A percentile compares a stretch with the other conserved stretches of the same genome.
Evolutionary conservation across 2,329 filamentous ascomycete genomes (phyloP).

Genomic region (Neopestalotiopsis rosae): DNA sequence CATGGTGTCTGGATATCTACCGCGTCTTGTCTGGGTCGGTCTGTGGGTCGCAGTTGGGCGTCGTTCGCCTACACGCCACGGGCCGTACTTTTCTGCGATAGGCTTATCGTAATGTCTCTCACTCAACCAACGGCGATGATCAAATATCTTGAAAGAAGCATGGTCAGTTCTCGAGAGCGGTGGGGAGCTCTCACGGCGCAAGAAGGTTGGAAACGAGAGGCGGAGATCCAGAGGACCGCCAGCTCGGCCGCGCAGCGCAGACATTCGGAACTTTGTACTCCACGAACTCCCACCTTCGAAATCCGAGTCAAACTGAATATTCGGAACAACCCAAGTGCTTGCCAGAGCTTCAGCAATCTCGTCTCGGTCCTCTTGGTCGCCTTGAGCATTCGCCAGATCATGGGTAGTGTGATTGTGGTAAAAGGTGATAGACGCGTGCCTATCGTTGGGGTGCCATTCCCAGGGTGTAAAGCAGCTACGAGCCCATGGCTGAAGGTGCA

Average conservation of each 20-base stretch:
- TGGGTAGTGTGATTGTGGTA: slow-evolving; percentile 5
- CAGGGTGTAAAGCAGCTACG: background rate
- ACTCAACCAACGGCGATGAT: background rate
- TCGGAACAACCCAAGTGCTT: background rate
- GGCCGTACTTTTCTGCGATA: background rate
- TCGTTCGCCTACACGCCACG: too few relatives aligned
- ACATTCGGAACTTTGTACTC: slow-evolving; percentile 2
- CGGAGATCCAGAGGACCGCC: background rate
- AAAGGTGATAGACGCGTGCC: background rate
- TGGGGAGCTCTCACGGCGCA: background rate
- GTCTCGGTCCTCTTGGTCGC: background rate
- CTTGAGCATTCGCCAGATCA: background rate
- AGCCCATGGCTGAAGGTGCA: background rate
- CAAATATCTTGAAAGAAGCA: background rate
- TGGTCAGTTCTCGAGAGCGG: background rate
- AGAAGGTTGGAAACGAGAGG: background rate
- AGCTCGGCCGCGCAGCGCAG: background rate
- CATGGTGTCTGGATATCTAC: background rate
- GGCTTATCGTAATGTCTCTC: background rate
- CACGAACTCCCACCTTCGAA: background rate
- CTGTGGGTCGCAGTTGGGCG: too few relatives aligned
- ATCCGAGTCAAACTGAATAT: background rate
- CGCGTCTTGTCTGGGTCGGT: too few relatives aligned
- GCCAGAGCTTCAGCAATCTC: background rate
- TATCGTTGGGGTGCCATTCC: background rate